Conservation (phyloP, 306 rosid genomes). For the Potentilla sterilis region DNA sequence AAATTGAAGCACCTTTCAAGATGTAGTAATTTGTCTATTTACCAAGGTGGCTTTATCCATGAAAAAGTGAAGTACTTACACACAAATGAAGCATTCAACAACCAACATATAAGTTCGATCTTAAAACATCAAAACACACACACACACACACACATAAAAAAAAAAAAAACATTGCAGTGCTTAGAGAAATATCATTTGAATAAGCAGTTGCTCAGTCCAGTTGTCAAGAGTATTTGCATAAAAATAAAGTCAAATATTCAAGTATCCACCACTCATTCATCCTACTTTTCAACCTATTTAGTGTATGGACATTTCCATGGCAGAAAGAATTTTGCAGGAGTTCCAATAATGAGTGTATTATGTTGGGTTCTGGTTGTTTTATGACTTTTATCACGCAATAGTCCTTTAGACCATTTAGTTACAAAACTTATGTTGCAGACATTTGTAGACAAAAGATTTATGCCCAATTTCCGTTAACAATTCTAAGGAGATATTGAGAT, state of each 20-base stretch:
- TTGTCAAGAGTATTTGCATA: background rate
- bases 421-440: background rate
- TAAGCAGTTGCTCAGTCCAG: background rate
- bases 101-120: no score
- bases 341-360: background rate
- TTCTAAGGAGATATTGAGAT: background rate
- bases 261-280: no score
- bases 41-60: background rate
- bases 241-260: background rate
- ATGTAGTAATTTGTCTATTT: no score
- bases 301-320: no score
- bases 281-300: no score
- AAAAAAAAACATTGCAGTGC: background rate
- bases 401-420: no score
- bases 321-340: no score
- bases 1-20: background rate
- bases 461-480: background rate
- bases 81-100: background rate
- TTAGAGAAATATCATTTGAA: background rate
- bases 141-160: no score
- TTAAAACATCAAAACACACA: no score
- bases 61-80: background rate
- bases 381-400: no score
- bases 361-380: background rate
- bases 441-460: no score